Base-by-base conservation (phyloP, 1,284 basidiomycete genomes). In the Leccinum angustisporum region DNA sequence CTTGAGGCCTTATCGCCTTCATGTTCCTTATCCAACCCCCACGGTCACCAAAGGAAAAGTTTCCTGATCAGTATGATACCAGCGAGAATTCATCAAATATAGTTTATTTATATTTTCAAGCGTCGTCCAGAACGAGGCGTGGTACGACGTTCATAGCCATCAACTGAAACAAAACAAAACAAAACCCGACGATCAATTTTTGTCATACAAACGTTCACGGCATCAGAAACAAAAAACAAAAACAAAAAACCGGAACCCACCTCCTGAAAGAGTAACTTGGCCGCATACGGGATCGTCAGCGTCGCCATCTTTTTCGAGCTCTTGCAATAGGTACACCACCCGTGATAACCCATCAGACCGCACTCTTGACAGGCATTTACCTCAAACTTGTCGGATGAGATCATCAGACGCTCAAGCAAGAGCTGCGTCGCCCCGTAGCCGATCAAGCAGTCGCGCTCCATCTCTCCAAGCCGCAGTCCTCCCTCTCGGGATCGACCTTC, bases 401-500 rank as follows among this genome's bases (percentile, higher is more conserved):
- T 95, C 97, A 99, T 99, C 16, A 99, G 83, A 21, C 97, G 90
- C 78, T 98, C 97, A 8, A 99, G 85, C 21, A 99, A 80, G 52
- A 99, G 83, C 72, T 99, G 97, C 1, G 96, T 97, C 2, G 97
- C 97, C 21, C 96, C 96, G 70, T 98, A 97, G 58, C 94, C 95
- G 71, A 96, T 95, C 31, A 96, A 80, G 75, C 94, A 99, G 77
- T 99, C 97, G 57, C 97, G 90, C 74, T 99, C 97, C 97, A 99
- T 99, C 79, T 99, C 97, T 62, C 97, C 97, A 16, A 99, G 82
- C 61, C 97, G 93, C 66, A 99, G 80, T 65, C 97, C 97, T 72
- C 97, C 97, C 77, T 99, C 97, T 63, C 97, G 88, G 54, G 95
- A 97, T 61, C 97, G 88, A 78, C 97, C 97, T 79, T 99, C 97